These are phyloP conservation scores for Leccinum disarticulatum DNA, from an alignment of 768 basidiomycete genomes.

Conservation along the genomic window DNA sequence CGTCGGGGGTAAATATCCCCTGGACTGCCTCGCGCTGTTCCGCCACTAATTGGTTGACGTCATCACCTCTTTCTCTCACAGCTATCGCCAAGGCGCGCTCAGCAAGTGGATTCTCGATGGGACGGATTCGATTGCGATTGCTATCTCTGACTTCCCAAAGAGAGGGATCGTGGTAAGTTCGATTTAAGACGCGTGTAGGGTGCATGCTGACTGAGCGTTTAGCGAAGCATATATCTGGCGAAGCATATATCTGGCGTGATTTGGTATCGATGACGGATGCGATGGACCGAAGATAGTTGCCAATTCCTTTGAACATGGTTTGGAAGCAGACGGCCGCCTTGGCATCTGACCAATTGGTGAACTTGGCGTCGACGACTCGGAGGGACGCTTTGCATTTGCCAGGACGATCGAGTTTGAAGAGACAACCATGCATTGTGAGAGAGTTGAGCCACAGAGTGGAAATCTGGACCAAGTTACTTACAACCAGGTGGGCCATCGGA, in stretches of 20 bases:
- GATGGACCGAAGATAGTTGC: slow-evolving; percentile 52
- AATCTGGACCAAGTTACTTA: slow-evolving; percentile 33
- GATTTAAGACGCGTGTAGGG: too few species aligned
- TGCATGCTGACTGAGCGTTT: too few species aligned
- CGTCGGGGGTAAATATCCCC: too few species aligned
- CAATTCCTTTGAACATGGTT: slow-evolving; percentile 63
- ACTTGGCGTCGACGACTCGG: slow-evolving; percentile 63
- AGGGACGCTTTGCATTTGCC: slow-evolving; percentile 55
- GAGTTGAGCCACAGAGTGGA: slow-evolving; percentile 5
- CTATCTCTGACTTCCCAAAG: too few species aligned
- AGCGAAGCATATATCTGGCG: too few species aligned
- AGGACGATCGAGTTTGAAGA: slow-evolving; percentile 57
- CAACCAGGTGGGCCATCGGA: slow-evolving; percentile 43
- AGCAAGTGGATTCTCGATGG: too few species aligned
- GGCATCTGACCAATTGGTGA: slow-evolving; percentile 62
- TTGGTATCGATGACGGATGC: slow-evolving; percentile 43
- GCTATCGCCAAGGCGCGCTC: too few species aligned
- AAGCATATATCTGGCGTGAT: slow-evolving; percentile 46
- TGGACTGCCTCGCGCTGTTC: too few species aligned
- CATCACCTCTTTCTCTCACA: too few species aligned
- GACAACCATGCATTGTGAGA: slow-evolving; percentile 55
- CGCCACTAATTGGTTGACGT: too few species aligned
- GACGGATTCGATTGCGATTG: too few species aligned
- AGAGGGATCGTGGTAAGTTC: too few species aligned
- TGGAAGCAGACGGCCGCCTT: slow-evolving; percentile 65